These are phyloP conservation scores for Shiraia sp. DNA, from an alignment of 2,329 filamentous ascomycete species.

Conservation along the genomic window DNA sequence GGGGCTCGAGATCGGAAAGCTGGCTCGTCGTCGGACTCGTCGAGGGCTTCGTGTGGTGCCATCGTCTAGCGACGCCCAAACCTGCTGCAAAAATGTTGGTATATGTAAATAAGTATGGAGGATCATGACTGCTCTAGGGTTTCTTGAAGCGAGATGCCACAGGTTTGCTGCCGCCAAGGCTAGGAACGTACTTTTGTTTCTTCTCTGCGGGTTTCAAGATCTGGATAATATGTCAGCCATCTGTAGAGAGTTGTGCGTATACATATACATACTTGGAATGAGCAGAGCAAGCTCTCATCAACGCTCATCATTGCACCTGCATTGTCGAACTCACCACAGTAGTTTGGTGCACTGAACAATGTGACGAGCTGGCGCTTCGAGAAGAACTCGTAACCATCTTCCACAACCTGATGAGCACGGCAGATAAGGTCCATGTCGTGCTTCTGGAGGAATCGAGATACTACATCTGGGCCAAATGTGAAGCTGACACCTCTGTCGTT, in stretches of 20 bases:
- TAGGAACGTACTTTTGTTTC: slow-evolving; percentile 99
- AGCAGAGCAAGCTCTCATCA: slow-evolving; percentile 96
- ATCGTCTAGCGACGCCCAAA: slow-evolving; percentile 84
- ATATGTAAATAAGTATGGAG: slow-evolving; percentile 42
- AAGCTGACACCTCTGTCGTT: slow-evolving; percentile 98
- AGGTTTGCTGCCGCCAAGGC: slow-evolving; percentile 70
- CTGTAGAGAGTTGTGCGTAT: too few species aligned
- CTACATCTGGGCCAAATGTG: slow-evolving; percentile 96
- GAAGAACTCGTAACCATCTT: slow-evolving; percentile 99
- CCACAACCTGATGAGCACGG: slow-evolving; percentile 96
- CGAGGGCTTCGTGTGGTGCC: slow-evolving; percentile 36
- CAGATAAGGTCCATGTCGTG: slow-evolving; percentile 99
- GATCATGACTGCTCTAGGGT: slow-evolving; percentile 59
- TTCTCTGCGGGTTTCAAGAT: slow-evolving; percentile 99
- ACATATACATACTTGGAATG: slow-evolving; percentile 89
- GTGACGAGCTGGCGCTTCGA: slow-evolving; percentile 97
- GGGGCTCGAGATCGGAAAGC: slow-evolving; percentile 29
- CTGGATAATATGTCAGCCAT: slow-evolving; percentile 49
- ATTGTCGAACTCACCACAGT: slow-evolving; percentile 99
- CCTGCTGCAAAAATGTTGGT: slow-evolving; percentile 70
- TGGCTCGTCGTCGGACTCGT: slow-evolving; percentile 36
- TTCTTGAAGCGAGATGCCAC: slow-evolving; percentile 72
- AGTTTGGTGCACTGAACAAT: slow-evolving; percentile 97
- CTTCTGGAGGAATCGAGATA: slow-evolving; percentile 96
- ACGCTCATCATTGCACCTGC: slow-evolving; percentile 99